These are phyloP conservation scores for Nemania abortiva DNA, from an alignment of 2,329 filamentous ascomycete genomes.

Conservation along the genomic window DNA sequence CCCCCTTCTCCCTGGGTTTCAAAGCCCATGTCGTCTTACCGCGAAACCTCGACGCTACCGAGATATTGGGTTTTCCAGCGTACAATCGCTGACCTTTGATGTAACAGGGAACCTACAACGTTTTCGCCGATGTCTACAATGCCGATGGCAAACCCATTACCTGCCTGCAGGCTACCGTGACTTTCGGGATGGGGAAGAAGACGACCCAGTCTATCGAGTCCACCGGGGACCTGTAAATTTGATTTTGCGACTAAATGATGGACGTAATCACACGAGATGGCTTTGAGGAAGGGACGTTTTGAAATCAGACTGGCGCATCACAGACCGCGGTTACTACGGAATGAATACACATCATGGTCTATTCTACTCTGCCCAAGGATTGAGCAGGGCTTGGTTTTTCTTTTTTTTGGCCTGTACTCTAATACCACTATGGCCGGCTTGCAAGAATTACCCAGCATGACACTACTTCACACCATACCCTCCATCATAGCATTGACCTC, in stretches of 20 bases:
- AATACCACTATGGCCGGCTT: slow-evolving; percentile 36
- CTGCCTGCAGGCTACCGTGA: slow-evolving; percentile 82
- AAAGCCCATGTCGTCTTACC: background rate
- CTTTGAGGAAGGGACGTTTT: slow-evolving; percentile 7
- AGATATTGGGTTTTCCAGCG: background rate
- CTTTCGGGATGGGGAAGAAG: slow-evolving; percentile 65
- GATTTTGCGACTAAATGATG: background rate
- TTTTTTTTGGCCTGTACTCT: slow-evolving; percentile 36
- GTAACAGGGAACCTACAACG: slow-evolving; percentile 85
- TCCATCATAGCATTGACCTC: background rate
- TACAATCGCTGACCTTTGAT: background rate
- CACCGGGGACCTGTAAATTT: slow-evolving; percentile 29
- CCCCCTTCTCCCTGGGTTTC: background rate
- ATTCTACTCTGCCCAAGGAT: slow-evolving; percentile 35
- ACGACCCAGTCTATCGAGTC: slow-evolving; percentile 8
- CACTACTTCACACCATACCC: background rate
- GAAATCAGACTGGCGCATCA: slow-evolving; percentile 19
- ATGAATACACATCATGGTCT: slow-evolving; percentile 35
- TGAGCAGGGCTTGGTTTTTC: slow-evolving; percentile 4
- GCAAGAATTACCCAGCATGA: slow-evolving; percentile 24
- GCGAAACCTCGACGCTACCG: background rate
- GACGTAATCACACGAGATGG: background rate
- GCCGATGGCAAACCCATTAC: slow-evolving; percentile 81
- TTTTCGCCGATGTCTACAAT: slow-evolving; percentile 86
- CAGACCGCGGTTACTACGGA: slow-evolving; percentile 31